These are phyloP conservation scores for Elymus sibiricus DNA, from an alignment of 176 grass and related monocot genomes.

Conservation along the genomic window DNA sequence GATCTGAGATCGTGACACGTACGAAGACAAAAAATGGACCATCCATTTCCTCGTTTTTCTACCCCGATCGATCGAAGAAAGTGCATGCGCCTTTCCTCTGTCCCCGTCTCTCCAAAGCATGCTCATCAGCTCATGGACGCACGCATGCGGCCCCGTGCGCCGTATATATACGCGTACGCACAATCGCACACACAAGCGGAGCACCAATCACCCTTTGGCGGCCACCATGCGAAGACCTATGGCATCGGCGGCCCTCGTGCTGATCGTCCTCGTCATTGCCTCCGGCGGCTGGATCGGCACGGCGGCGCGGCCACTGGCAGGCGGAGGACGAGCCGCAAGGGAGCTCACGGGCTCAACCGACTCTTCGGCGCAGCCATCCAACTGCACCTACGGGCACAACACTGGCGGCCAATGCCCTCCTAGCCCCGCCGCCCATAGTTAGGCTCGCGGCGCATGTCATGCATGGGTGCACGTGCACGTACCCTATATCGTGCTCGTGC, in stretches of 20 bases:
- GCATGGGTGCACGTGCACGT: not conserved
- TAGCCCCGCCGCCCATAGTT: not conserved
- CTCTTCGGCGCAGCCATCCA: constrained; percentile 36
- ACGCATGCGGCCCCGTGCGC: not conserved
- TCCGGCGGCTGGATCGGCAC: not conserved
- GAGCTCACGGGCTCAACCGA: constrained; percentile 15
- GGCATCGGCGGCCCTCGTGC: not conserved
- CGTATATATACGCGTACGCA: not conserved
- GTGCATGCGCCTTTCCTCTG: not conserved
- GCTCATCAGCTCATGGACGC: not conserved
- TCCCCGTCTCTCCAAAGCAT: not conserved
- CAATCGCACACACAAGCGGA: not conserved
- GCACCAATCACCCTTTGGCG: not conserved
- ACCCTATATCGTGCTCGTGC: not conserved
- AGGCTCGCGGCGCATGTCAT: not conserved
- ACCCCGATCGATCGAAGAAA: not conserved
- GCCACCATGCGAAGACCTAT: not conserved
- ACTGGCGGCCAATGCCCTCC: constrained; percentile 35
- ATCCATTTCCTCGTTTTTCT: not conserved
- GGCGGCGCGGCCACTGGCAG: not conserved
- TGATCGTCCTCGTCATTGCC: not conserved
- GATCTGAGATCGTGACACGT: not conserved
- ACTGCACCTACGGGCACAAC: constrained; percentile 46
- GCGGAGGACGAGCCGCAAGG: not conserved
- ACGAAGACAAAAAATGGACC: not conserved